A percentile compares a stretch with the other conserved stretches of the same genome.
phyloP scores from a whole-genome alignment of 805 yeast species.

The Metschnikowia hibisci region DNA sequence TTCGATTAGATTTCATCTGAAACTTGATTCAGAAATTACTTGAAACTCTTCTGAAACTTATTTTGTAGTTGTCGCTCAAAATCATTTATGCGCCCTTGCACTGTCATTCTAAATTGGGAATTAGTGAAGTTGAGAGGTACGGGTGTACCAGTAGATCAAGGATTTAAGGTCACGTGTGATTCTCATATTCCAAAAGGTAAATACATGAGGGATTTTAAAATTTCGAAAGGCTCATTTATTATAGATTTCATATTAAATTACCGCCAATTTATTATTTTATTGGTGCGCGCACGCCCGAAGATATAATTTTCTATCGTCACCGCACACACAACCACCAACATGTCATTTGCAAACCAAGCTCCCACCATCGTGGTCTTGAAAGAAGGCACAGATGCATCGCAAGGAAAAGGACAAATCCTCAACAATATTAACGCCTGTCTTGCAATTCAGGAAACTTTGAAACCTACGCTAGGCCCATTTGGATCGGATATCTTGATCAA shows the following conservation, averaged over 20 bases:
- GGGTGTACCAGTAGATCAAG: too few relatives aligned
- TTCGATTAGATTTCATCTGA: too few relatives aligned
- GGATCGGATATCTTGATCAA: conserved; percentile 95
- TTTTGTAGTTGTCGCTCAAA: too few relatives aligned
- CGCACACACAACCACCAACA: conserved; percentile 22
- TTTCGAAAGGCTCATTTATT: too few relatives aligned
- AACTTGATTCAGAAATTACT: too few relatives aligned
- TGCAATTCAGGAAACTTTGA: conserved; percentile 93
- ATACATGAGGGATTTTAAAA: too few relatives aligned
- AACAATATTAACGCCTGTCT: conserved; percentile 95
- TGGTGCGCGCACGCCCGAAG: conserved; percentile 11
- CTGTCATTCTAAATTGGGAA: too few relatives aligned
- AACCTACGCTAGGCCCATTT: conserved; percentile 93
- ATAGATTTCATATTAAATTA: too few relatives aligned
- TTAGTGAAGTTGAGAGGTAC: too few relatives aligned
- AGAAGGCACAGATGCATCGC: conserved; percentile 97
- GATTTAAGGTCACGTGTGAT: neutral
- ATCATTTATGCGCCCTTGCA: too few relatives aligned
- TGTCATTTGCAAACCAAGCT: conserved; percentile 90
- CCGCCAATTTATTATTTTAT: too few relatives aligned
- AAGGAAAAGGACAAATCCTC: conserved; percentile 93
- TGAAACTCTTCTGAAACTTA: too few relatives aligned
- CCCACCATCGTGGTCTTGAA: conserved; percentile 98
- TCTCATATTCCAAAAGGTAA: neutral
- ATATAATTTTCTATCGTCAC: conserved; percentile 1